Conservation (phyloP, 2,329 filamentous ascomycete species). For the Trichoderma koningiopsis region DNA sequence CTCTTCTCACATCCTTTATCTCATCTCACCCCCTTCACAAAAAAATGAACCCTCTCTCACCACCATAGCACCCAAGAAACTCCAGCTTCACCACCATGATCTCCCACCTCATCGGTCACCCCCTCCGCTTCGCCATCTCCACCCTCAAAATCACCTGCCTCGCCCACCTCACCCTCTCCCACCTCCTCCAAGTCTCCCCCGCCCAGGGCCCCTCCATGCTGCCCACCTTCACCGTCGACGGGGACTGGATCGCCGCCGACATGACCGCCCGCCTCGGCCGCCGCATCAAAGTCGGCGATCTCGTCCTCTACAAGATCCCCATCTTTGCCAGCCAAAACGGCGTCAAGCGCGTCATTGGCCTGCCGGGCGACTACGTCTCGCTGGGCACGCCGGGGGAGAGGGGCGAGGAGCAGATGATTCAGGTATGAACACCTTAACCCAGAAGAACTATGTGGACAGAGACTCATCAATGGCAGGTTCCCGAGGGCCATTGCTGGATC, state of each 20-base stretch:
- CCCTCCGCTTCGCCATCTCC: conserved; percentile 41
- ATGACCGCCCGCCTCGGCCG: conserved; percentile 70
- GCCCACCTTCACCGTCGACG: conserved; percentile 71
- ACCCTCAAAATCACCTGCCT: conserved; percentile 46
- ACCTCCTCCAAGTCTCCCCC: conserved; percentile 62
- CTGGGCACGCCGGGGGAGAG: conserved; percentile 60
- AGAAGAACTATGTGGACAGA: background rate
- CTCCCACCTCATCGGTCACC: conserved; percentile 43
- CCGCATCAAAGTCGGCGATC: conserved; percentile 71
- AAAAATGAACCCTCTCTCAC: background rate
- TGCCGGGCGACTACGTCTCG: conserved; percentile 76
- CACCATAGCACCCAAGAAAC: background rate
- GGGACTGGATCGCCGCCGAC: conserved; percentile 70
- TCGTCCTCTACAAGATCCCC: conserved; percentile 79
- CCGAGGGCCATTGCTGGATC: conserved; percentile 88
- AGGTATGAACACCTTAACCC: conserved; percentile 49
- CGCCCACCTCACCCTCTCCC: conserved; percentile 51
- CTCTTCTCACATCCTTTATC: background rate
- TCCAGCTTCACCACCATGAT: conserved; percentile 23
- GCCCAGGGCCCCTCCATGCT: conserved; percentile 83
- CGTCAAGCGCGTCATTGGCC: conserved; percentile 77
- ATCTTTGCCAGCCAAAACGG: conserved; percentile 61
- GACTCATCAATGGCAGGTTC: conserved; percentile 59
- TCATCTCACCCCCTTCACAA: background rate
- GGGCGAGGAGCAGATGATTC: conserved; percentile 59